phyloP scores from a whole-genome alignment of 1,284 basidiomycete genomes.

The Puccinia novopanici region DNA sequence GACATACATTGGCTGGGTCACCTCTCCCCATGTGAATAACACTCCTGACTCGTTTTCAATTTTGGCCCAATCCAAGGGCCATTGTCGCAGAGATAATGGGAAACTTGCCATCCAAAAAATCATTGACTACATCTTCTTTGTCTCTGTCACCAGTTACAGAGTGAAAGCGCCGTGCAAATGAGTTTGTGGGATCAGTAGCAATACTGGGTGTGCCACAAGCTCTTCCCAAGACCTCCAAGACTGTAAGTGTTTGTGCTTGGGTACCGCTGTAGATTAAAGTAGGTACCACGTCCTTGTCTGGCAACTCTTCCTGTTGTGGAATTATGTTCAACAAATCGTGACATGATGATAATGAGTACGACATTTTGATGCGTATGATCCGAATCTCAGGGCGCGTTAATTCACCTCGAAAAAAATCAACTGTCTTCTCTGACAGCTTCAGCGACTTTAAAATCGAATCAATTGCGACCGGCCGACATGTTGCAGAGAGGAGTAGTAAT shows the following conservation, averaged over 20 bases:
- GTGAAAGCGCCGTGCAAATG: too few relatives aligned
- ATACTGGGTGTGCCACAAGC: too few relatives aligned
- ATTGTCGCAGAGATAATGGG: too few relatives aligned
- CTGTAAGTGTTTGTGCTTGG: too few relatives aligned
- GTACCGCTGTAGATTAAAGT: too few relatives aligned
- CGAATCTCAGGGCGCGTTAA: neutral
- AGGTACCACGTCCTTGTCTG: neutral
- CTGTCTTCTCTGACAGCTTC: too few relatives aligned
- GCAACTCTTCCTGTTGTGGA: neutral
- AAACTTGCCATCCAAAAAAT: too few relatives aligned
- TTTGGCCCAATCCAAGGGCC: too few relatives aligned
- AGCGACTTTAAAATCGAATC: neutral
- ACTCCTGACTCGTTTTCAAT: neutral
- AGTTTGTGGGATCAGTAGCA: too few relatives aligned
- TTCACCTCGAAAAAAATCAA: neutral
- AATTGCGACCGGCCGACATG: constrained; percentile 11
- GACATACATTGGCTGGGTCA: neutral
- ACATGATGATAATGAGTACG: neutral
- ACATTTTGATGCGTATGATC: neutral
- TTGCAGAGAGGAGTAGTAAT: neutral
- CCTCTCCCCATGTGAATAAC: neutral
- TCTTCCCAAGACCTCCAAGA: too few relatives aligned
- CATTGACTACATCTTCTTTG: too few relatives aligned
- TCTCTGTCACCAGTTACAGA: too few relatives aligned
- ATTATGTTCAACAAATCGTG: neutral